These are phyloP conservation scores for Albizia julibrissin DNA, from an alignment of 306 rosid genomes.

Conservation along the genomic window DNA sequence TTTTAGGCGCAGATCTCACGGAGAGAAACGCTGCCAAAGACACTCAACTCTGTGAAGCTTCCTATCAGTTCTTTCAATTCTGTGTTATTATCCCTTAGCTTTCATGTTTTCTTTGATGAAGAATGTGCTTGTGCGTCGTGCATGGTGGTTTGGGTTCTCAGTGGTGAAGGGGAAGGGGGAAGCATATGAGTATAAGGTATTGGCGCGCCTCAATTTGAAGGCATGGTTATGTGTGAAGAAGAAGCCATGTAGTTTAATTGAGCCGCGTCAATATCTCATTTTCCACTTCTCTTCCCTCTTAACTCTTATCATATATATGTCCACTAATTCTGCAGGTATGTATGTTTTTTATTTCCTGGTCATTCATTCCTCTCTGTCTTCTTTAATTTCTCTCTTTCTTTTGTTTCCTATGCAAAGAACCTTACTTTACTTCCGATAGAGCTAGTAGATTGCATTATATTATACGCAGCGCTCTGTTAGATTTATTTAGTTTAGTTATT, in stretches of 20 bases:
- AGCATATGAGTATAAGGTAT: conserved; percentile 48
- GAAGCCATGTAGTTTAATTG: conserved; percentile 69
- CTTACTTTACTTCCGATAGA: background rate
- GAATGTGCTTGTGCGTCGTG: background rate
- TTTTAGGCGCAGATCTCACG: conserved; percentile 21
- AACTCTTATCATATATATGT: background rate
- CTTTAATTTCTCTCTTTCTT: background rate
- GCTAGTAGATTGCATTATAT: background rate
- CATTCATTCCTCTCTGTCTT: background rate
- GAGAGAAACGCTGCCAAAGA: background rate
- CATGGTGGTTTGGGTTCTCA: background rate
- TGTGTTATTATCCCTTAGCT: background rate
- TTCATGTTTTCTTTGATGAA: background rate
- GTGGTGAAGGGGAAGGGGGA: conserved; percentile 10
- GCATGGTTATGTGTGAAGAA: conserved; percentile 35
- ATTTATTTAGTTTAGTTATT: background rate
- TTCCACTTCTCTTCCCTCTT: conserved; percentile 32
- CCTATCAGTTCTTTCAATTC: background rate
- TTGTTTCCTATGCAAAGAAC: background rate
- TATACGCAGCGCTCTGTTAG: background rate
- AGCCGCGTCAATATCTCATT: conserved; percentile 97
- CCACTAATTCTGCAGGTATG: conserved; percentile 25
- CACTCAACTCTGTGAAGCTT: background rate
- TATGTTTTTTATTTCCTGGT: background rate
- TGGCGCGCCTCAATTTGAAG: conserved; percentile 80